phyloP scores from a whole-genome alignment of 1,284 basidiomycete genomes.

The Lignosus rhinocerotis region DNA sequence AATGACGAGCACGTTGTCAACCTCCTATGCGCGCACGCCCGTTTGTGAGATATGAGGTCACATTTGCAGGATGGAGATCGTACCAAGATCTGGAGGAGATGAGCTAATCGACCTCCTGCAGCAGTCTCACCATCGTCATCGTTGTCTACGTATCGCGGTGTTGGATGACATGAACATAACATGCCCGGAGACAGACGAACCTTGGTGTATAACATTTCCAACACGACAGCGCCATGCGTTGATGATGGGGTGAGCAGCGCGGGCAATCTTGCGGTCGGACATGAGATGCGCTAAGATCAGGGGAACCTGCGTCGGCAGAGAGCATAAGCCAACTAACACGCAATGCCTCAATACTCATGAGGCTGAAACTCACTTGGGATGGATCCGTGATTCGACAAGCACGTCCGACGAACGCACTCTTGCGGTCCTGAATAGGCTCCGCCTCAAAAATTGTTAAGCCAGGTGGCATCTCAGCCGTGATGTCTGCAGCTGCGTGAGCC shows the following conservation, averaged over 20 bases:
- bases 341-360: too few relatives aligned
- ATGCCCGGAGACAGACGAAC: constrained; percentile 36
- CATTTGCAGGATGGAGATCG: constrained; percentile 20
- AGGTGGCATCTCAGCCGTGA: constrained; percentile 46
- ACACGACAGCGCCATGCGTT: constrained; percentile 85
- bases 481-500: constrained; percentile 11
- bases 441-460: constrained; percentile 67
- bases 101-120: constrained; percentile 84
- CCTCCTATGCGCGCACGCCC: constrained; percentile 46
- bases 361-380: constrained; percentile 54
- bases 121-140: constrained; percentile 93
- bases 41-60: too few relatives aligned
- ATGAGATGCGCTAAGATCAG: constrained; percentile 71
- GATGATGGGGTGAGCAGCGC: constrained; percentile 87
- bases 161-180: neutral
- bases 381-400: constrained; percentile 80
- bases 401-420: constrained; percentile 81
- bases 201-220: constrained; percentile 70
- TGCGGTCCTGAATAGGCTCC: constrained; percentile 81
- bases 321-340: neutral
- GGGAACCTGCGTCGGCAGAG: constrained; percentile 53
- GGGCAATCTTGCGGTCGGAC: constrained; percentile 70
- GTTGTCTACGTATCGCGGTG: constrained; percentile 60
- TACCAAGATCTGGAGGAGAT: constrained; percentile 86
- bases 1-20: constrained; percentile 81